These are phyloP conservation scores for Sporothrix variecibatus DNA, from an alignment of 2,329 filamentous ascomycete genomes.

Conservation along the genomic window DNA sequence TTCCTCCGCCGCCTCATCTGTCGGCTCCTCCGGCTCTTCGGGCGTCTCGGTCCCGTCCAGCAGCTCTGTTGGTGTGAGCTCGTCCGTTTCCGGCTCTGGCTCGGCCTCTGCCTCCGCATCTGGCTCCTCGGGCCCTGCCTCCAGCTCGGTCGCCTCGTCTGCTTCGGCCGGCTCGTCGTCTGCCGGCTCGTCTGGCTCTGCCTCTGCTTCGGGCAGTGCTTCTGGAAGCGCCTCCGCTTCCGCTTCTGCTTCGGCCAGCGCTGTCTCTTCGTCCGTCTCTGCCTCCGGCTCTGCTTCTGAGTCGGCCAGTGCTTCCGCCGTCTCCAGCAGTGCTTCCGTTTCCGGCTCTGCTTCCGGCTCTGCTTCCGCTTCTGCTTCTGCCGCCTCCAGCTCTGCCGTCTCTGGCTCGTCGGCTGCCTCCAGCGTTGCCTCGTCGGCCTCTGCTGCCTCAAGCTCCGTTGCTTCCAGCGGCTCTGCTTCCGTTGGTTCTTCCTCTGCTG, in stretches of 20 bases:
- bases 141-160: not conserved
- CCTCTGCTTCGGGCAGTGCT: not conserved
- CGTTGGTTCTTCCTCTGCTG: not conserved
- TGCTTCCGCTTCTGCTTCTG: not conserved
- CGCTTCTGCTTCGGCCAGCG: not conserved
- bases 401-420: not conserved
- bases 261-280: not conserved
- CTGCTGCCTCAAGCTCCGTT: not conserved
- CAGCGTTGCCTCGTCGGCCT: not conserved
- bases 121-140: not conserved
- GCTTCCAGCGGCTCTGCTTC: not conserved
- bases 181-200: not conserved
- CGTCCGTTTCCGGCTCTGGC: not conserved
- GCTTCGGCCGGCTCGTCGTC: not conserved
- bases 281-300: not conserved
- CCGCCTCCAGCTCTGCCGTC: not conserved
- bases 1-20: not conserved
- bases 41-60: not conserved
- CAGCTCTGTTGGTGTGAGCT: not conserved
- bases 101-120: not conserved
- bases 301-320: not conserved
- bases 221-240: not conserved
- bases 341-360: not conserved
- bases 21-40: not conserved
- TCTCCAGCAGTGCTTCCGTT: not conserved